A percentile compares a stretch with the other conserved stretches of the same genome.
These are phyloP conservation scores for Pulveroboletus sp. DNA, from an alignment of 768 basidiomycete genomes.

Conservation along the genomic window DNA sequence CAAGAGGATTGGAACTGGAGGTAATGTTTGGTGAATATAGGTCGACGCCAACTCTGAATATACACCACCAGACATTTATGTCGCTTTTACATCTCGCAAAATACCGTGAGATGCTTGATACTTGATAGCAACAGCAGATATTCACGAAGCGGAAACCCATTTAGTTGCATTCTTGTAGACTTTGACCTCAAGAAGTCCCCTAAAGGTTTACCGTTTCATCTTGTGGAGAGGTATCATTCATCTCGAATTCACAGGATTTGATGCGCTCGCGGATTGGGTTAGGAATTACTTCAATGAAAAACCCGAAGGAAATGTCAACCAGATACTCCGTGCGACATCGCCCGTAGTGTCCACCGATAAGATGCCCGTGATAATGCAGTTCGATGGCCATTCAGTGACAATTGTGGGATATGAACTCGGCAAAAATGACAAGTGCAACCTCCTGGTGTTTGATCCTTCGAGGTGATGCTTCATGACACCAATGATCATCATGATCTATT, in stretches of 20 bases:
- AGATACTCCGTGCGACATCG: slow-evolving; percentile 48
- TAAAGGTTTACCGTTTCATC: slow-evolving; percentile 37
- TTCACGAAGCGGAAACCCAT: neutral
- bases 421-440: slow-evolving; percentile 52
- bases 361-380: slow-evolving; percentile 84
- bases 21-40: slow-evolving; percentile 34
- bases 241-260: slow-evolving; percentile 34
- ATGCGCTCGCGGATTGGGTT: slow-evolving; percentile 67
- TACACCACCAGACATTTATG: slow-evolving; percentile 57
- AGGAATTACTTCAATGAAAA: slow-evolving; percentile 62
- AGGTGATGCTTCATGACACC: slow-evolving; percentile 38
- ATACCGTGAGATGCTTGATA: slow-evolving; percentile 63
- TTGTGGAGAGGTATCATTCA: neutral
- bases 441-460: slow-evolving; percentile 80
- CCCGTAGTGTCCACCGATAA: slow-evolving; percentile 57
- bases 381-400: slow-evolving; percentile 82
- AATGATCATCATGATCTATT: neutral
- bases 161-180: slow-evolving; percentile 63
- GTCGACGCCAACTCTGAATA: neutral
- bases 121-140: neutral
- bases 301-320: slow-evolving; percentile 42
- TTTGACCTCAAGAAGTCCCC: slow-evolving; percentile 47
- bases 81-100: slow-evolving; percentile 73
- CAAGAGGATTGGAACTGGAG: slow-evolving; percentile 83
- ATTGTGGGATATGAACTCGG: slow-evolving; percentile 81